phyloP scores from a whole-genome alignment of 192 early-diverging fungal species.

The Piromyces finnis region DNA sequence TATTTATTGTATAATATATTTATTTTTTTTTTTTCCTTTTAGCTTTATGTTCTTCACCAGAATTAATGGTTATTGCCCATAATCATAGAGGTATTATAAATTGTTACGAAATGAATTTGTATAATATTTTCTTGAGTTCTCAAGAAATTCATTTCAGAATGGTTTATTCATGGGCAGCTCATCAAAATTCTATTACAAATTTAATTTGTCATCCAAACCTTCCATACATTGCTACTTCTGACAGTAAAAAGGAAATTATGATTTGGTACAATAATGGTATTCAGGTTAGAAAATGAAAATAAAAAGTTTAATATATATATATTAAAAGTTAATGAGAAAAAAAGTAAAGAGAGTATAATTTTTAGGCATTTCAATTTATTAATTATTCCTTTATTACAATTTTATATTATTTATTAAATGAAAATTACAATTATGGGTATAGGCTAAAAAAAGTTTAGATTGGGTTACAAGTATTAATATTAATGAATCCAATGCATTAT shows the following conservation, averaged over 20 bases:
- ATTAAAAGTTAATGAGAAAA: too few species aligned
- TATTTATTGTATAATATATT: not conserved
- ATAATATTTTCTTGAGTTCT: conserved; percentile 18
- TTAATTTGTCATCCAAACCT: not conserved
- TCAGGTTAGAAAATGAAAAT: not conserved
- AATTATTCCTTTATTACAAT: too few species aligned
- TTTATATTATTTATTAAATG: too few species aligned
- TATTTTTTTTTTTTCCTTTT: not conserved
- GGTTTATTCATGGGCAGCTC: not conserved
- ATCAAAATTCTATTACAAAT: not conserved
- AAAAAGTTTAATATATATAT: too few species aligned
- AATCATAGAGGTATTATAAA: conserved; percentile 38
- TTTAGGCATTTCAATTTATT: too few species aligned
- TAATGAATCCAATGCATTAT: not conserved
- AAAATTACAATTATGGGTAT: too few species aligned
- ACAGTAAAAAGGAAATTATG: not conserved
- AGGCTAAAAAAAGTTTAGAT: not conserved
- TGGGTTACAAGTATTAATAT: not conserved
- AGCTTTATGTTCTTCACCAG: conserved; percentile 18
- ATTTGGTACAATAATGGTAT: not conserved
- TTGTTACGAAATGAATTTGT: conserved; percentile 50
- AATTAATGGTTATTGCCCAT: conserved; percentile 40
- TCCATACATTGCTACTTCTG: not conserved
- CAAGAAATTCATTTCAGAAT: not conserved
- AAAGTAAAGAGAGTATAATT: too few species aligned